Evolutionary conservation across 305 asterid genomes (phyloP).

Genomic region (Solanum hybrid): DNA sequence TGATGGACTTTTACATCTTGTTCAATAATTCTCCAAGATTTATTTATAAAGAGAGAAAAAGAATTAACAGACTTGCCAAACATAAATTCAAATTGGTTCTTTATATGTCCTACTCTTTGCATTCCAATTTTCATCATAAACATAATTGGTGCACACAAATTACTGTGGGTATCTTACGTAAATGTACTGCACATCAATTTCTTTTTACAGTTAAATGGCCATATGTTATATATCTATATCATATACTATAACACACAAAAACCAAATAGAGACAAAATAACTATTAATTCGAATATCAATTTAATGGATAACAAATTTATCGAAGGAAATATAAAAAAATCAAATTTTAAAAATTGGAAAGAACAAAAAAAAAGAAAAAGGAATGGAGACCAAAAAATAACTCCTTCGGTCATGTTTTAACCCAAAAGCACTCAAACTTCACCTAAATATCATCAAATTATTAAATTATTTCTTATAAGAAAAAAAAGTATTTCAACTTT

Average conservation of each 20-base stretch:
- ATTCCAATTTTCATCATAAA: not conserved
- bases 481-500: not conserved
- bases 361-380: not conserved
- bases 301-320: not conserved
- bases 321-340: too few species aligned
- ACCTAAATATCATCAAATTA: not conserved
- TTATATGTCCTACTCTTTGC: not conserved
- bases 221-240: not conserved
- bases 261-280: not conserved
- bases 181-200: too few species aligned
- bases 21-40: not conserved
- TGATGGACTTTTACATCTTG: not conserved
- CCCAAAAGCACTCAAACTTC: not conserved
- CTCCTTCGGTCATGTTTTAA: not conserved
- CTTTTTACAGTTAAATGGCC: not conserved
- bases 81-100: too few species aligned
- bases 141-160: not conserved
- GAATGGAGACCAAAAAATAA: not conserved
- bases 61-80: too few species aligned
- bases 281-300: not conserved
- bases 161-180: not conserved
- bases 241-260: too few species aligned
- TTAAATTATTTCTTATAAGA: not conserved
- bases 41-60: too few species aligned
- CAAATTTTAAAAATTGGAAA: not conserved